Percentiles rank a stretch among this genome's conserved stretches.
phyloP scores from a whole-genome alignment of 192 early-diverging fungal genomes.

The Umbelopsis sp. region DNA sequence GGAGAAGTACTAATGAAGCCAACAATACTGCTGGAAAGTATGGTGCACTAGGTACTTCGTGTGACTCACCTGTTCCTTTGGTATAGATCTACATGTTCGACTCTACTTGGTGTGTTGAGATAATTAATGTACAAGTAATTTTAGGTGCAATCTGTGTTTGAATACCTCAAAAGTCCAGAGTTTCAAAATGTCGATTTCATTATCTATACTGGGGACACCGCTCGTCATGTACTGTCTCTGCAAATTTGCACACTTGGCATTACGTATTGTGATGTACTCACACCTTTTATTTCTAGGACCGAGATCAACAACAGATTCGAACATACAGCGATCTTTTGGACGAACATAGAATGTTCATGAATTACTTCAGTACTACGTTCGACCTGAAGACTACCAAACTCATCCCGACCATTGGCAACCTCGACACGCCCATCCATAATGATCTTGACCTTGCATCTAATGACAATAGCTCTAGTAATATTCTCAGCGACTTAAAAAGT shows the following conservation, averaged over 20 bases:
- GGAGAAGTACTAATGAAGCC: slow-evolving; percentile 15
- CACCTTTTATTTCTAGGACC: slow-evolving; percentile 23
- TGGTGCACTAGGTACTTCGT: slow-evolving; percentile 31
- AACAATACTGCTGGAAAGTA: slow-evolving; percentile 35
- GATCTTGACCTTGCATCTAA: slow-evolving; percentile 15
- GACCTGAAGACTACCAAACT: slow-evolving; percentile 15
- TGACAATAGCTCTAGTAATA: neutral
- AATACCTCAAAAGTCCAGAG: slow-evolving; percentile 30
- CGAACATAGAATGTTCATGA: slow-evolving; percentile 1
- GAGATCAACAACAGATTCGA: slow-evolving; percentile 20
- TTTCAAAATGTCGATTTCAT: slow-evolving; percentile 40
- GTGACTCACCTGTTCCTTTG: slow-evolving; percentile 35
- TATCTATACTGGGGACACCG: slow-evolving; percentile 44
- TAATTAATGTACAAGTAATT: neutral
- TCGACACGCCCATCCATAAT: slow-evolving; percentile 38
- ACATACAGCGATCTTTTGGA: slow-evolving; percentile 4
- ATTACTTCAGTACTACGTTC: slow-evolving; percentile 1
- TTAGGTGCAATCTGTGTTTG: slow-evolving; percentile 24
- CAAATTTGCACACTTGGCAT: neutral
- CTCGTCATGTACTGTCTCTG: slow-evolving; percentile 34
- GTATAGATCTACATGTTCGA: neutral
- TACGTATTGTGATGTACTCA: neutral
- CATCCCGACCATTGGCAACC: slow-evolving; percentile 43
- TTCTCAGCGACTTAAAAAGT: slow-evolving; percentile 18
- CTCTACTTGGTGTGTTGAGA: too few relatives aligned